A percentile compares a stretch with the other conserved stretches of the same genome.
Evolutionary conservation across 2,329 filamentous ascomycete genomes (phyloP).

Genomic region (Davidsoniella australis): DNA sequence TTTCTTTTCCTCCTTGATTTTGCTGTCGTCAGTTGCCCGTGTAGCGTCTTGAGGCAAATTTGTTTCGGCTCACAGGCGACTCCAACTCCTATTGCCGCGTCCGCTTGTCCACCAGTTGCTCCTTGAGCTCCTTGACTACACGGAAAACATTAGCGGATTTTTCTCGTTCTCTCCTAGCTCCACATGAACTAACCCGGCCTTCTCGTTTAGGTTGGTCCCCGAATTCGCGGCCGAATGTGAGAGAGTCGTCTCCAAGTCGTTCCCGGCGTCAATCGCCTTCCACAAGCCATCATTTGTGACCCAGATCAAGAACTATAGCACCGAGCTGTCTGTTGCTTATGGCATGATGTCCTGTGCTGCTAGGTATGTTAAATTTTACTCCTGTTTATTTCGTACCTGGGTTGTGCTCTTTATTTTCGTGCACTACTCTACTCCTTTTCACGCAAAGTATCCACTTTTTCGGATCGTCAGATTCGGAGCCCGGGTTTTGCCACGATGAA

Average conservation of each 20-base stretch:
- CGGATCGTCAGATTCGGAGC: neutral
- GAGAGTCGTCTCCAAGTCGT: slow-evolving; percentile 41
- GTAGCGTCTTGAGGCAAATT: neutral
- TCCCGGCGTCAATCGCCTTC: slow-evolving; percentile 44
- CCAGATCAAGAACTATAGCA: slow-evolving; percentile 38
- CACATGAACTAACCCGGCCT: slow-evolving; percentile 7
- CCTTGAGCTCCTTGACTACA: neutral
- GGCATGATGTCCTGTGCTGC: slow-evolving; percentile 40
- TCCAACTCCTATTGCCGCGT: neutral
- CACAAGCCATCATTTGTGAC: slow-evolving; percentile 45
- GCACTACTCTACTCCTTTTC: too few species aligned
- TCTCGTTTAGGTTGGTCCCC: slow-evolving; percentile 29
- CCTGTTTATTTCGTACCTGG: slow-evolving; percentile 7
- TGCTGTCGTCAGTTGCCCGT: neutral
- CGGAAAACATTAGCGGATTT: too few species aligned
- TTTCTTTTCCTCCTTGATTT: neutral
- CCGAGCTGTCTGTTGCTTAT: slow-evolving; percentile 40
- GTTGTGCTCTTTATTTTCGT: too few species aligned
- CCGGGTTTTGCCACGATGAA: neutral
- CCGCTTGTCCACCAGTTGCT: neutral
- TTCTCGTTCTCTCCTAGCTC: slow-evolving; percentile 14
- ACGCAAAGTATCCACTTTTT: neutral
- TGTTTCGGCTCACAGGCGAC: neutral
- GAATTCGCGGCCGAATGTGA: slow-evolving; percentile 43
- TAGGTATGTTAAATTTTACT: slow-evolving; percentile 27